Evolutionary conservation across 2,329 filamentous ascomycete genomes (phyloP).

Genomic region (Colletotrichum brevisporum): DNA sequence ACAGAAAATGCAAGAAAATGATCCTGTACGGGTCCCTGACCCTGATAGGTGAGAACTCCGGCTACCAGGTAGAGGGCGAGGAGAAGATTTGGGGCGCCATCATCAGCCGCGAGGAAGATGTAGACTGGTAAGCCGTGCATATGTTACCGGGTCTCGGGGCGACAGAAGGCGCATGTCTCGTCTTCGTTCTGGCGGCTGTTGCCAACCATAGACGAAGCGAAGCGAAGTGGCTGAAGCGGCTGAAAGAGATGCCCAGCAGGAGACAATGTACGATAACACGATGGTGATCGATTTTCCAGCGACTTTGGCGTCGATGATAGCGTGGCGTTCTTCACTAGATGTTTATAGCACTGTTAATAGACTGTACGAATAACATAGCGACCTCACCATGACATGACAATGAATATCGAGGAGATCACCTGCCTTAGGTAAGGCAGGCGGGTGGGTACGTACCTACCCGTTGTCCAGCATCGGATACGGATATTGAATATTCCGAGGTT

Average conservation of each 20-base stretch:
- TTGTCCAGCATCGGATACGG: background rate
- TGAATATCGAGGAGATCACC: too few species aligned
- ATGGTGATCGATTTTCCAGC: background rate
- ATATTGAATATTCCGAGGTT: background rate
- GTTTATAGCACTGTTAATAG: background rate
- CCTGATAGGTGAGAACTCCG: constrained; percentile 60
- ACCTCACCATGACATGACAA: too few species aligned
- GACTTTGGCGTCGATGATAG: constrained; percentile 1
- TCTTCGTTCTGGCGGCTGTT: background rate
- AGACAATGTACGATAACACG: constrained; percentile 1
- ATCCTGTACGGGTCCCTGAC: constrained; percentile 63
- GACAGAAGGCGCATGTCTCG: background rate
- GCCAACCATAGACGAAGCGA: background rate
- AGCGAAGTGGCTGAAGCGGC: background rate
- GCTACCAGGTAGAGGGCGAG: constrained; percentile 58
- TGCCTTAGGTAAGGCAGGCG: background rate
- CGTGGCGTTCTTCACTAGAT: background rate
- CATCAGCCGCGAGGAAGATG: constrained; percentile 56
- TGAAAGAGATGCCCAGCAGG: background rate
- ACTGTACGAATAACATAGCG: too few species aligned
- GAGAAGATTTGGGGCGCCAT: constrained; percentile 61
- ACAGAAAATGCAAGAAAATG: constrained; percentile 58
- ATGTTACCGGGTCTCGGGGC: background rate
- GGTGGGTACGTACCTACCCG: background rate
- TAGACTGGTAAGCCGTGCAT: constrained; percentile 53